A percentile compares a stretch with the other conserved stretches of the same genome.
phyloP scores from a whole-genome alignment of 192 early-diverging fungal genomes.

The Linnemannia exigua region DNA sequence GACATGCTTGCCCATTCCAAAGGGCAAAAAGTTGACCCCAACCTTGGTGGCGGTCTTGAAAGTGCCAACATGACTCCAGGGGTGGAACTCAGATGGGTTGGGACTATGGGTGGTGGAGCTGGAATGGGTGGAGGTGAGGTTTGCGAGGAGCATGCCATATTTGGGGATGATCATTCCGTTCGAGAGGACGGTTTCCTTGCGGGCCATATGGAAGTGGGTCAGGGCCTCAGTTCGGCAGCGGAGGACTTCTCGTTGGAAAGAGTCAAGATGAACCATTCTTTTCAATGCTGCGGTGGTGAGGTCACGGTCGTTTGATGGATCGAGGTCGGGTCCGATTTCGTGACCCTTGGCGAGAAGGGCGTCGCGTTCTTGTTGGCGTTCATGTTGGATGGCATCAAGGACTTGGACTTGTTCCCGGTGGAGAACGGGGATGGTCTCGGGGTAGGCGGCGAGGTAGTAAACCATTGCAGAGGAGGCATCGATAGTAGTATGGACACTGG shows the following conservation, averaged over 20 bases:
- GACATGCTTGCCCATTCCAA: conserved; percentile 59
- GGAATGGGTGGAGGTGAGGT: conserved; percentile 32
- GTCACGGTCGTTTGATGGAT: conserved; percentile 33
- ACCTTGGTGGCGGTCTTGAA: conserved; percentile 48
- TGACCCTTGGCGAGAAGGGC: neutral
- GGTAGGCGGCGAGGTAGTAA: conserved; percentile 49
- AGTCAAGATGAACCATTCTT: conserved; percentile 57
- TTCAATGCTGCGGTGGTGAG: conserved; percentile 38
- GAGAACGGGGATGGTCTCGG: conserved; percentile 35
- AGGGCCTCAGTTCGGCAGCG: conserved; percentile 36
- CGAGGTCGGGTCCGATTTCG: conserved; percentile 9
- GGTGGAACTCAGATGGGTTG: conserved; percentile 43
- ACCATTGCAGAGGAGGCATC: conserved; percentile 42
- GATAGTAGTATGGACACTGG: conserved; percentile 57
- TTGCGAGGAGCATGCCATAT: conserved; percentile 37
- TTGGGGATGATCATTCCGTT: conserved; percentile 53
- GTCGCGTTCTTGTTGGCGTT: conserved; percentile 30
- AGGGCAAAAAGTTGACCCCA: conserved; percentile 44
- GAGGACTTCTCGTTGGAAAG: conserved; percentile 56
- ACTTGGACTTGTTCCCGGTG: conserved; percentile 53
- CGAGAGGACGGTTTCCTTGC: conserved; percentile 31
- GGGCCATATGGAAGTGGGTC: conserved; percentile 30
- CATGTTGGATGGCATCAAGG: conserved; percentile 23
- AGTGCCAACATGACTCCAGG: conserved; percentile 52
- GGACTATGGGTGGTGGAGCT: conserved; percentile 15